A percentile compares a stretch with the other conserved stretches of the same genome.
Conservation (phyloP, 768 basidiomycete species). For the Paxillus ammoniavirescens region DNA sequence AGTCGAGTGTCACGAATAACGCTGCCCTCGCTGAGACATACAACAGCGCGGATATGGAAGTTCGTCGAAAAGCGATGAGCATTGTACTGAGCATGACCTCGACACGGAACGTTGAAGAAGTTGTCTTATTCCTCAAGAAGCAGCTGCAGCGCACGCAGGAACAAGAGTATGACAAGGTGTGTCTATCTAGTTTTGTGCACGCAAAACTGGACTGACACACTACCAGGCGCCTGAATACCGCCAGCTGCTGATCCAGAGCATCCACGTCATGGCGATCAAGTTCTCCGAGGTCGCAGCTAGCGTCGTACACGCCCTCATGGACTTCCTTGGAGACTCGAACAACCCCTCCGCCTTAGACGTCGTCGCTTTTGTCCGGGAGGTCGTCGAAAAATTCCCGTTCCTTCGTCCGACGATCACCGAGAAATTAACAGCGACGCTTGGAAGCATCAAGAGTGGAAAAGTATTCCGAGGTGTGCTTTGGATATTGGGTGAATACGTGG, state of each 20-base stretch:
- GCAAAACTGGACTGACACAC: no score
- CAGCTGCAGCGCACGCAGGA: conserved; percentile 84
- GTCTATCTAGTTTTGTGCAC: background rate
- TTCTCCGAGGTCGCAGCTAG: conserved; percentile 96
- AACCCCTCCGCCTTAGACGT: no score
- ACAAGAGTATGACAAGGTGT: conserved; percentile 87
- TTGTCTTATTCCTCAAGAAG: conserved; percentile 95
- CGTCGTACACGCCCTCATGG: conserved; percentile 79
- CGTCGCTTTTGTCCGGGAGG: conserved; percentile 28
- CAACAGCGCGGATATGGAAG: conserved; percentile 89
- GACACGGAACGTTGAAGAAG: conserved; percentile 93
- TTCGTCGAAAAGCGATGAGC: conserved; percentile 85
- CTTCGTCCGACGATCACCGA: conserved; percentile 81
- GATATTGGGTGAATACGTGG: conserved; percentile 97
- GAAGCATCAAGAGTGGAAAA: conserved; percentile 93
- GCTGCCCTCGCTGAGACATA: background rate
- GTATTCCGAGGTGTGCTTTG: conserved; percentile 98
- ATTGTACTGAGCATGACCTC: conserved; percentile 89
- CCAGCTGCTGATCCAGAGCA: conserved; percentile 94
- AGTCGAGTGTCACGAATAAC: background rate
- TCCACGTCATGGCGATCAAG: conserved; percentile 93
- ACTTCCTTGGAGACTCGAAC: conserved; percentile 77
- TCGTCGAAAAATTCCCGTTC: conserved; percentile 96
- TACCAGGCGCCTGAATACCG: conserved; percentile 87
- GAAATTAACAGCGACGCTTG: conserved; percentile 77